phyloP scores from a whole-genome alignment of 305 asterid species.

The Solanum hybrid region DNA sequence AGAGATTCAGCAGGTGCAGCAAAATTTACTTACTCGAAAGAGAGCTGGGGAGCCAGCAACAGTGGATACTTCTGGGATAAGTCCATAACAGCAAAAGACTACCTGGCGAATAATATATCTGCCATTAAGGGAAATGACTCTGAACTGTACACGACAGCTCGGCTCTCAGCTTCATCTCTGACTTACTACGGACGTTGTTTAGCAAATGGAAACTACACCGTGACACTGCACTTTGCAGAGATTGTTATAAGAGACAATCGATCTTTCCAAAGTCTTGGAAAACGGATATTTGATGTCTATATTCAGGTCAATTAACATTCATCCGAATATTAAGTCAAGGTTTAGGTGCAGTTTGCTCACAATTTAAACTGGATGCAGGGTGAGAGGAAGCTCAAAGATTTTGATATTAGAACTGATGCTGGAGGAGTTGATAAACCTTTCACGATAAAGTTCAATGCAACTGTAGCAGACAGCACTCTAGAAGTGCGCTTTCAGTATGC shows the following conservation, averaged over 20 bases:
- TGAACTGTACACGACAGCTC: constrained; percentile 46
- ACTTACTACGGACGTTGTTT: constrained; percentile 64
- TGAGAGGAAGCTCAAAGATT: constrained; percentile 34
- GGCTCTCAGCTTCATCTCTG: constrained; percentile 59
- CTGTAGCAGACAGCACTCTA: constrained; percentile 33
- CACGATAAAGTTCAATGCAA: constrained; percentile 18
- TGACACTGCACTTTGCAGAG: constrained; percentile 73
- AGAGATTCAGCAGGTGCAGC: constrained; percentile 13
- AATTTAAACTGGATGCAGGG: background rate
- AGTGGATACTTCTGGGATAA: constrained; percentile 23
- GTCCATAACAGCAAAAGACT: background rate
- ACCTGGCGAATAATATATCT: constrained; percentile 20
- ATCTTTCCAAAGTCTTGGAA: constrained; percentile 50
- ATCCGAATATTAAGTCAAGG: background rate
- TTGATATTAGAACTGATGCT: constrained; percentile 44
- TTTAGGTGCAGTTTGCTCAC: background rate
- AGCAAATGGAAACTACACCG: constrained; percentile 57
- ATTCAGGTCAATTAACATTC: constrained; percentile 25
- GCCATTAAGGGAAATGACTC: constrained; percentile 30
- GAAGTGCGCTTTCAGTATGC: constrained; percentile 65
- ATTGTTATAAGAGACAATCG: constrained; percentile 39
- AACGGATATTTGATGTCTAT: constrained; percentile 51
- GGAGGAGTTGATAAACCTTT: constrained; percentile 43
- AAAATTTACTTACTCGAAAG: background rate
- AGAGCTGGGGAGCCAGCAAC: constrained; percentile 30